These are phyloP conservation scores for Trichoderma asperelloides DNA, from an alignment of 495 filamentous ascomycete genomes.

Conservation along the genomic window DNA sequence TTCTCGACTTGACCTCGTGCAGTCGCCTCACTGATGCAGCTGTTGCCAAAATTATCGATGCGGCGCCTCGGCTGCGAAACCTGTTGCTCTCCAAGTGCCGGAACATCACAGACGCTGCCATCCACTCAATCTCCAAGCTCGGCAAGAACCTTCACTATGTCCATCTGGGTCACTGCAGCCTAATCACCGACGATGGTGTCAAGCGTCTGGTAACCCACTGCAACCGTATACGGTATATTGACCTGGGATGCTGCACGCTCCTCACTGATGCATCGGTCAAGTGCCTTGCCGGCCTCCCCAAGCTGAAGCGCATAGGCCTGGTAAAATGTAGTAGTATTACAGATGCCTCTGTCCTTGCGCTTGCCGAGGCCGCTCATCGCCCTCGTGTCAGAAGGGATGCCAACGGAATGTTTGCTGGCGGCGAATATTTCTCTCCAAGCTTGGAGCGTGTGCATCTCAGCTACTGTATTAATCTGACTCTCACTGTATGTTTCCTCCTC, in stretches of 20 bases:
- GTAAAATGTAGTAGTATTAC: slow-evolving; percentile 92
- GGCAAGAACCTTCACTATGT: slow-evolving; percentile 96
- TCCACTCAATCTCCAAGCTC: slow-evolving; percentile 76
- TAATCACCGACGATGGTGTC: slow-evolving; percentile 83
- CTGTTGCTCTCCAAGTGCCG: slow-evolving; percentile 90
- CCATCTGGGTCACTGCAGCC: slow-evolving; percentile 85
- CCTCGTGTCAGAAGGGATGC: slow-evolving; percentile 42
- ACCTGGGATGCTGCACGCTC: slow-evolving; percentile 86
- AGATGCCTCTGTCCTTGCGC: slow-evolving; percentile 73
- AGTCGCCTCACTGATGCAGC: slow-evolving; percentile 73
- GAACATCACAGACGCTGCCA: slow-evolving; percentile 81
- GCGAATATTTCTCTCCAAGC: slow-evolving; percentile 36
- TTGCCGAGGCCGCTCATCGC: slow-evolving; percentile 54
- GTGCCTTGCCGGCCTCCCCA: slow-evolving; percentile 77
- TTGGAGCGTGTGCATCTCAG: slow-evolving; percentile 94
- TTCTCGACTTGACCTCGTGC: slow-evolving; percentile 89
- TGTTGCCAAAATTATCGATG: slow-evolving; percentile 74
- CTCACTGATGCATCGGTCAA: slow-evolving; percentile 84
- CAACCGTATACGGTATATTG: slow-evolving; percentile 94
- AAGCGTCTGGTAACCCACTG: slow-evolving; percentile 72
- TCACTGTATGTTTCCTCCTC: slow-evolving; percentile 51
- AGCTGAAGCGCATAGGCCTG: slow-evolving; percentile 84
- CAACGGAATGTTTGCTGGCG: slow-evolving; percentile 21
- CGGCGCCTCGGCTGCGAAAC: slow-evolving; percentile 83
- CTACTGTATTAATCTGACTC: slow-evolving; percentile 78